These are phyloP conservation scores for Gynochthodes officinalis DNA, from an alignment of 257 asterid species.

Conservation along the genomic window DNA sequence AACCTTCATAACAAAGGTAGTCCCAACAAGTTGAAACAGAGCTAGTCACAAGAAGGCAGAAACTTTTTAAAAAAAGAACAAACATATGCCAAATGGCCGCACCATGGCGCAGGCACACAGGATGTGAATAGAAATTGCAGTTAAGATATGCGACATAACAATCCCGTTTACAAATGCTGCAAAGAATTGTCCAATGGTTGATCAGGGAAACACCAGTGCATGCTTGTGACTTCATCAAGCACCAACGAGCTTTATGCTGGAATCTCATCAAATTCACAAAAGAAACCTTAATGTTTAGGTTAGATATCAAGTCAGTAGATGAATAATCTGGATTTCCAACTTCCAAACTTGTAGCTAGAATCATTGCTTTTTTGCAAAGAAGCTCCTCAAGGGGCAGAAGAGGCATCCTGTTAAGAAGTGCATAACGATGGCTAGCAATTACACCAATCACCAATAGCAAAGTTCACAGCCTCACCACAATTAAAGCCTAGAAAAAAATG, in stretches of 20 bases:
- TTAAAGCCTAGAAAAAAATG: slow-evolving; percentile 70
- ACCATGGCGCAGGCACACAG: slow-evolving; percentile 96
- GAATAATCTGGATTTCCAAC: slow-evolving; percentile 44
- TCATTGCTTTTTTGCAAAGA: slow-evolving; percentile 92
- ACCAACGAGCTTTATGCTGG: slow-evolving; percentile 89
- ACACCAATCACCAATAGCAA: slow-evolving; percentile 95
- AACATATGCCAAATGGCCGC: slow-evolving; percentile 13
- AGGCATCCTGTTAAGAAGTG: slow-evolving; percentile 76
- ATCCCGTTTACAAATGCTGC: slow-evolving; percentile 89
- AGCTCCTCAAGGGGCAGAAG: slow-evolving; percentile 97
- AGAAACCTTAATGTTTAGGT: slow-evolving; percentile 52
- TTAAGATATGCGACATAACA: slow-evolving; percentile 77
- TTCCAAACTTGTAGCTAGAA: slow-evolving; percentile 38
- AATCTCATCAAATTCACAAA: slow-evolving; percentile 77
- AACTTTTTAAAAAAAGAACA: background rate
- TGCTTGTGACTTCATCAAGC: slow-evolving; percentile 50
- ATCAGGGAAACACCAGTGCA: slow-evolving; percentile 46
- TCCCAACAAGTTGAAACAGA: background rate
- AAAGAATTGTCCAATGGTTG: slow-evolving; percentile 79
- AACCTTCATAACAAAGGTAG: background rate
- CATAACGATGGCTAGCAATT: slow-evolving; percentile 87
- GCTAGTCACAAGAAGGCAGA: background rate
- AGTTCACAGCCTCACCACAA: slow-evolving; percentile 99
- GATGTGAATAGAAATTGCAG: slow-evolving; percentile 72
- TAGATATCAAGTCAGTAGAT: slow-evolving; percentile 43